Evolutionary conservation across 176 grass and related monocot species (phyloP).

Genomic region (Rhynchospora breviuscula): DNA sequence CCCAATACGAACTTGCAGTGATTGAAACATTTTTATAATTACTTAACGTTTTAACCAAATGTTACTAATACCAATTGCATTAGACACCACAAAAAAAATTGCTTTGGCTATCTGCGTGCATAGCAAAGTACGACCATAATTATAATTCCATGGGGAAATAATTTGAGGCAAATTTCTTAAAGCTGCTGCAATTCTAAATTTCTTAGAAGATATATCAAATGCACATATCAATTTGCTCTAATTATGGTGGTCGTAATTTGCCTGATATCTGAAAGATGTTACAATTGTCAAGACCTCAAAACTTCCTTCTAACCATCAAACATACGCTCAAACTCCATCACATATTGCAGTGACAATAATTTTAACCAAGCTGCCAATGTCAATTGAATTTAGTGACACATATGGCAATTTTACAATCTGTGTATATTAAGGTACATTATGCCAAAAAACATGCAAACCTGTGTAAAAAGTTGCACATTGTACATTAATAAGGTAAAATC

Average conservation of each 20-base stretch:
- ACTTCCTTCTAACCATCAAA: neutral
- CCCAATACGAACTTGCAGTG: neutral
- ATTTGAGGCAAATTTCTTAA: too few relatives aligned
- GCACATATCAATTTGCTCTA: neutral
- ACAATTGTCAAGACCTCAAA: neutral
- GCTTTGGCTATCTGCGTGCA: neutral
- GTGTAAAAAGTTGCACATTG: neutral
- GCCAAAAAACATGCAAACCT: neutral
- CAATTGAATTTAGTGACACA: neutral
- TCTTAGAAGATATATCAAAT: neutral
- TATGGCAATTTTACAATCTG: neutral
- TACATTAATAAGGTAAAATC: neutral
- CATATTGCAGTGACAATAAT: neutral
- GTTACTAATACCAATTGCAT: neutral
- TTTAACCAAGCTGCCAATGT: neutral
- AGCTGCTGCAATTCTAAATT: neutral
- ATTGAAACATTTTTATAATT: neutral
- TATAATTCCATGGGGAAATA: neutral
- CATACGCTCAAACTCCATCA: neutral
- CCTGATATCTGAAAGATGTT: neutral
- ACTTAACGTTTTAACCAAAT: neutral
- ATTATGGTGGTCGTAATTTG: neutral
- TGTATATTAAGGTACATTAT: neutral
- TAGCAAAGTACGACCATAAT: neutral
- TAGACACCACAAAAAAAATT: neutral